These are phyloP conservation scores for Leptomonas pyrrhocoris DNA, from an alignment of 208 protist genomes.

Conservation along the genomic window DNA sequence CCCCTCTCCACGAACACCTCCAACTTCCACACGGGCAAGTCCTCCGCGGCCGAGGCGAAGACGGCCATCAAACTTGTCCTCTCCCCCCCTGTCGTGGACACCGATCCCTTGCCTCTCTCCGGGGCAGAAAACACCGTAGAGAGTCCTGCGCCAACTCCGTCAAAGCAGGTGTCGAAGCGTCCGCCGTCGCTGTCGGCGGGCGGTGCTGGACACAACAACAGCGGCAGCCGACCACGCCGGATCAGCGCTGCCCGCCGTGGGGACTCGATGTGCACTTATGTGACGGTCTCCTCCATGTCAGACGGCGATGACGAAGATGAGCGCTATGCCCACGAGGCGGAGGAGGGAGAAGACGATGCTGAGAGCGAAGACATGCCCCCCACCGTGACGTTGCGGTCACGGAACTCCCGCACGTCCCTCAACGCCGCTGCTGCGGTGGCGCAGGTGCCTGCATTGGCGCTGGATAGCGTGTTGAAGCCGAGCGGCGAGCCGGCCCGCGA, in stretches of 20 bases:
- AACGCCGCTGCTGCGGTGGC: background rate
- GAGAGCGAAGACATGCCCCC: conserved; percentile 22
- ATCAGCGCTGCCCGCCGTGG: conserved; percentile 22
- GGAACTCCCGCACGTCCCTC: background rate
- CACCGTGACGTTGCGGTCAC: conserved; percentile 17
- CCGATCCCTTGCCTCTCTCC: background rate
- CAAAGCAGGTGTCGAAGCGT: conserved; percentile 6
- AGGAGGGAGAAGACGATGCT: no score
- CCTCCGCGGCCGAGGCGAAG: background rate
- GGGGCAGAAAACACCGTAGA: background rate
- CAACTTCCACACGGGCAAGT: background rate
- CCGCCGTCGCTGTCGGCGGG: conserved; percentile 15
- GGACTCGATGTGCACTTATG: conserved; percentile 41
- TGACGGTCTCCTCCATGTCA: conserved; percentile 49
- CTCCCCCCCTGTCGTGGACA: background rate
- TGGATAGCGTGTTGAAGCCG: conserved; percentile 18
- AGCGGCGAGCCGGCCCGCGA: background rate
- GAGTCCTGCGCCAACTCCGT: conserved; percentile 1
- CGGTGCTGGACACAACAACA: background rate
- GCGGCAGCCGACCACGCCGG: conserved; percentile 21
- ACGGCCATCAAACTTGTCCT: background rate
- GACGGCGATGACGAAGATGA: conserved; percentile 18
- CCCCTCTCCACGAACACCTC: conserved; percentile 8
- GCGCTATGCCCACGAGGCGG: background rate
- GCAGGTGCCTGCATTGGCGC: conserved; percentile 11